Percentiles rank a stretch among this genome's conserved stretches.
These are phyloP conservation scores for Apophysomyces elegans DNA, from an alignment of 371 early-diverging fungal species.

Conservation along the genomic window DNA sequence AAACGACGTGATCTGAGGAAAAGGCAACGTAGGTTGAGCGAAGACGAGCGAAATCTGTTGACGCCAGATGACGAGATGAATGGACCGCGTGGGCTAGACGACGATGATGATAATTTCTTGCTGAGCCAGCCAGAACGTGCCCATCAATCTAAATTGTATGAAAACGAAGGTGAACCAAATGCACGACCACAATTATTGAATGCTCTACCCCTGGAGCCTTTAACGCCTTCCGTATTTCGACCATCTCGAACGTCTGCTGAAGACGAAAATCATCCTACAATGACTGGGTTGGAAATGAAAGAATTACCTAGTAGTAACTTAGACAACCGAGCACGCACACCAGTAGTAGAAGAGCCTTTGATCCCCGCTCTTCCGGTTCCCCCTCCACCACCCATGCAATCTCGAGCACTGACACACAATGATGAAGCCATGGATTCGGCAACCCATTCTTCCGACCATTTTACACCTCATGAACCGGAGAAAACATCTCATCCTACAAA, in stretches of 20 bases:
- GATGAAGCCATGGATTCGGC: constrained; percentile 1
- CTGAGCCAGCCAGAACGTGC: constrained; percentile 14
- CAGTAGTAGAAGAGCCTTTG: background rate
- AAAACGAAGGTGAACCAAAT: constrained; percentile 2
- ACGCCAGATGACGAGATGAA: constrained; percentile 4
- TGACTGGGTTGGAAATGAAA: background rate
- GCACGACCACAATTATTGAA: background rate
- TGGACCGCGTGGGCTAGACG: background rate
- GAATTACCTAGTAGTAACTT: background rate
- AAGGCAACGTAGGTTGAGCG: constrained; percentile 13
- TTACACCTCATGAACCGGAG: background rate
- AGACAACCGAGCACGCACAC: background rate
- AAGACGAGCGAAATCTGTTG: constrained; percentile 17
- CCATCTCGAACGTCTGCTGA: background rate
- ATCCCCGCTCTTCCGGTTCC: background rate
- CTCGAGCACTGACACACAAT: constrained; percentile 3
- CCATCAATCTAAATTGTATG: constrained; percentile 12
- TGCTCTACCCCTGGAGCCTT: background rate
- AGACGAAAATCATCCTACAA: background rate
- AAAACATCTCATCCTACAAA: background rate
- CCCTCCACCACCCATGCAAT: constrained; percentile 13
- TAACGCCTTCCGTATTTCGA: background rate
- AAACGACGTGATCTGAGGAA: constrained; percentile 19
- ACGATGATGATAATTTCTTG: background rate
- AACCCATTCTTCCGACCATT: constrained; percentile 1